Evolutionary conservation across 2,329 filamentous ascomycete species (phyloP), one percentile per base, ranked within the genome.

Genomic region (Gnomoniopsis smithogilvyi): DNA sequence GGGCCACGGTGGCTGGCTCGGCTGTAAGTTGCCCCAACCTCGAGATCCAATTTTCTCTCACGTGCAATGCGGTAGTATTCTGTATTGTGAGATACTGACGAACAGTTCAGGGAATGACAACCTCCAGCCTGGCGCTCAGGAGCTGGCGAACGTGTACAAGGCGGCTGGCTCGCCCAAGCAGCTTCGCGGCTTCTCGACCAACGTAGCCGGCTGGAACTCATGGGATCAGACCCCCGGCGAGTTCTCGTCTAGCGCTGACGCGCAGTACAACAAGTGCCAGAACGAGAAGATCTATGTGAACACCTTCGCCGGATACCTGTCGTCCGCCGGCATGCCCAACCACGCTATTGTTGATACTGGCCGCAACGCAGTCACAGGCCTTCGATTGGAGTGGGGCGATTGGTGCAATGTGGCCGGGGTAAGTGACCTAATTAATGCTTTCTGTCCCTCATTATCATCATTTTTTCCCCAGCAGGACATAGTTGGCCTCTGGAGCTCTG

Each of bases 1-100:
- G 10, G 84, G 83, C 59, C 84, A 88, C 69, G 83, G 80, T 26
- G 84, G 85, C 61, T 88, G 85, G 85, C 76, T 87, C 47, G 84
- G 84, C 66, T 87, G 84, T 45, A 45, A n/a, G 43, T n/a, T 45
- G 15, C 43, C 17, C 43, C 19, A 19, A 11, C 43, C 11, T 45
- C 6, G 26, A 30, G n/a, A 41, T 41, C 1, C 15, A 41, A 4
- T 41, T 6, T 41, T 12, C 36, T 41, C 6, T 15, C 36, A 14
- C 3, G 36, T 14, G 15, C 6, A 4, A 41, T n/a, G 1, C 17
- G 1, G 12, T n/a, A 14, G 12, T n/a, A 38, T n/a, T n/a, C 41
- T n/a, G 21, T 11, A 19, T 2, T 45, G 41, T 7, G 19, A 6
- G 8, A 19, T n/a, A 11, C 41, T n/a, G 8, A 19, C 41, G 6